Percentiles rank a stretch among this genome's conserved stretches.
phyloP scores from a whole-genome alignment of 192 early-diverging fungal genomes.

The Backusella macrospora region DNA sequence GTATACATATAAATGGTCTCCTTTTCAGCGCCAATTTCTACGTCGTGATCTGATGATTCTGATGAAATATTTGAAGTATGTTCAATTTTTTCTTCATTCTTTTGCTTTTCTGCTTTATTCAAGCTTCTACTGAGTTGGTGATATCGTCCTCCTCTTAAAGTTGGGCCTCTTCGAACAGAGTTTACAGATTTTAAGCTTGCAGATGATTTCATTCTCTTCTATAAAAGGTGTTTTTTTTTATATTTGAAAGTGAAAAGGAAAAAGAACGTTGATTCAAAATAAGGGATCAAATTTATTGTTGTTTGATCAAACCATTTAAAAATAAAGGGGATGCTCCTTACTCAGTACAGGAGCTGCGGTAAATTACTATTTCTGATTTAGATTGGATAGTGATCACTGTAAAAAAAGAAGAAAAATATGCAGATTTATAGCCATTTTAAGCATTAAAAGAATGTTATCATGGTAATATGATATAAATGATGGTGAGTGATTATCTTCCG shows the following conservation, averaged over 20 bases:
- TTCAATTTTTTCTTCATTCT: not conserved
- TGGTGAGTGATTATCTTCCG: not conserved
- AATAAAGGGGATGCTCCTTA: constrained; percentile 10
- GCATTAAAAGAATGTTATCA: not conserved
- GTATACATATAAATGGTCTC: not conserved
- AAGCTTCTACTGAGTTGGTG: not conserved
- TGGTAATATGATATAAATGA: not conserved
- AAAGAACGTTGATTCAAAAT: not conserved
- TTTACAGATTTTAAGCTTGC: not conserved
- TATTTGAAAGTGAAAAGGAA: not conserved
- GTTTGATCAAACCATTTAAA: constrained; percentile 4
- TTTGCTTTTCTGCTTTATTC: not conserved
- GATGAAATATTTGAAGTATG: not conserved
- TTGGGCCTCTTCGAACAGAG: constrained; percentile 33
- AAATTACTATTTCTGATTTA: not conserved
- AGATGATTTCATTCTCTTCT: constrained; percentile 3
- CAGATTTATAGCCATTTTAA: constrained; percentile 4
- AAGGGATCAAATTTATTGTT: constrained; percentile 8
- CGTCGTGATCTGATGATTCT: not conserved
- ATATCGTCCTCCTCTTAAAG: constrained; percentile 25
- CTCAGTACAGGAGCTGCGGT: constrained; percentile 10
- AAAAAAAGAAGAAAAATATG: not conserved
- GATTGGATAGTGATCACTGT: not conserved
- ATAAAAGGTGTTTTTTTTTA: not conserved
- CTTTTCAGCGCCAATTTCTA: not conserved